Evolutionary conservation across 495 filamentous ascomycete genomes (phyloP), one percentile per base, ranked within the genome.

Genomic region (Penicillium mononematosum): DNA sequence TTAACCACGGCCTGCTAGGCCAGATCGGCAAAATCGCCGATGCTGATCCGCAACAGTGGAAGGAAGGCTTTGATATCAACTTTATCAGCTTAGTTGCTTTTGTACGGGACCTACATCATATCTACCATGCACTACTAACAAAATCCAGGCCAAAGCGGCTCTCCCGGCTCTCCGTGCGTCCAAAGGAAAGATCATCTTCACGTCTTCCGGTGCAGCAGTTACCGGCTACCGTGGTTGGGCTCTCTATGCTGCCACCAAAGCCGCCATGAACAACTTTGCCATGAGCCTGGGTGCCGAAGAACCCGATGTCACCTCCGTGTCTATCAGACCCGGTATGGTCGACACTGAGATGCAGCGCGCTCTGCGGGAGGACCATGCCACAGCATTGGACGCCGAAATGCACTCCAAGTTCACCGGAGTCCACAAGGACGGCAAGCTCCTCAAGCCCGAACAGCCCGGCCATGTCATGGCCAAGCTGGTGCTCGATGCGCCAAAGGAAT

Each of bases 261-360:
- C 94, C 3, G 92, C 91, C 0, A 70, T 97, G 67, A 96, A 96
- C 73, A 87, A 93, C 66, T 77, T 98, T 0, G 83, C 84, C 16
- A 64, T 80, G 50, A 91, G 88, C 17, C 60, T 98, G 22, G 86
- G 83, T 1, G 79, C 77, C 9, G 94, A 98, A 61, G 94, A 97
- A 70, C 85, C 89, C 8, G 80, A 87, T 16, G 82, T 96, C 50
- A 88, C 81, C 3, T 81, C 81, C 8, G 68, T 98, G 3, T 72
- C 83, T 0, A 76, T 98, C 45, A 83, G 88, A 42, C 94, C 94
- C 0, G 94, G 94, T 6, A 86, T 91, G 55, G 85, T 94, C 25
- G 89, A 97, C 66, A 98, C 94, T 2, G 89, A 91, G 41, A 98
- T 98, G 94, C 94, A 97, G 70, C 81, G 82, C 45, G 83, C 87